Evolutionary conservation across 108 stramenopile genomes (phyloP).

Genomic region (Nitzschia sp.): DNA sequence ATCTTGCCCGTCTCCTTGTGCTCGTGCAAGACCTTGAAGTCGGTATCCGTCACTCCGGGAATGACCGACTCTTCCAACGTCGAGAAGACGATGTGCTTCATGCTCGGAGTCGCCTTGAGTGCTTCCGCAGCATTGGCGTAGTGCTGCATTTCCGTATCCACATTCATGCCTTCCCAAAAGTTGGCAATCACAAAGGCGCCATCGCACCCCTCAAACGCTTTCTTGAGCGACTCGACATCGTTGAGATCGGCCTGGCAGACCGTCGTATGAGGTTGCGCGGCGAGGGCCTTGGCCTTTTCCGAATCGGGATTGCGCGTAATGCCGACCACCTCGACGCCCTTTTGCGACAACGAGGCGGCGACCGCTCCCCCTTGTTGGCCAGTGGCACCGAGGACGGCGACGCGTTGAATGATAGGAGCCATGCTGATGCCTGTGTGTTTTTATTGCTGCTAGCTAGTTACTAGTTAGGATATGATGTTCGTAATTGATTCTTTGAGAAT

Average conservation of each 20-base stretch:
- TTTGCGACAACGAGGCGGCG: neutral
- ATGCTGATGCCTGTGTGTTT: neutral
- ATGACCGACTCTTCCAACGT: neutral
- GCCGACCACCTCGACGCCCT: neutral
- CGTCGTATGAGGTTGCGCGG: neutral
- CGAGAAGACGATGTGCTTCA: constrained; percentile 9
- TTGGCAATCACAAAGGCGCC: constrained; percentile 24
- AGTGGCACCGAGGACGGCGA: constrained; percentile 17
- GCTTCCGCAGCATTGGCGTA: neutral
- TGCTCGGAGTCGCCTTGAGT: neutral
- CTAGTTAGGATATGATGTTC: no score
- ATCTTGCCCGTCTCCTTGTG: neutral
- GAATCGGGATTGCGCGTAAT: constrained; percentile 21
- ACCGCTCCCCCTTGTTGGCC: constrained; percentile 20
- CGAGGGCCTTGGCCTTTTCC: constrained; percentile 22
- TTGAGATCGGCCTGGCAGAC: constrained; percentile 14
- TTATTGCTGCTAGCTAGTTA: no score
- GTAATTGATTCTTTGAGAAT: no score
- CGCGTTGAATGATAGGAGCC: neutral
- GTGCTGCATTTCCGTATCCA: neutral
- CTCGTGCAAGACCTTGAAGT: neutral
- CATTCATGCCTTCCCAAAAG: constrained; percentile 18
- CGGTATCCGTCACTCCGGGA: neutral
- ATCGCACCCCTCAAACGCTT: constrained; percentile 10
- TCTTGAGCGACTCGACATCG: constrained; percentile 5